Evolutionary conservation across 805 yeast genomes (phyloP).

Genomic region (Kuraishia hungarica): DNA sequence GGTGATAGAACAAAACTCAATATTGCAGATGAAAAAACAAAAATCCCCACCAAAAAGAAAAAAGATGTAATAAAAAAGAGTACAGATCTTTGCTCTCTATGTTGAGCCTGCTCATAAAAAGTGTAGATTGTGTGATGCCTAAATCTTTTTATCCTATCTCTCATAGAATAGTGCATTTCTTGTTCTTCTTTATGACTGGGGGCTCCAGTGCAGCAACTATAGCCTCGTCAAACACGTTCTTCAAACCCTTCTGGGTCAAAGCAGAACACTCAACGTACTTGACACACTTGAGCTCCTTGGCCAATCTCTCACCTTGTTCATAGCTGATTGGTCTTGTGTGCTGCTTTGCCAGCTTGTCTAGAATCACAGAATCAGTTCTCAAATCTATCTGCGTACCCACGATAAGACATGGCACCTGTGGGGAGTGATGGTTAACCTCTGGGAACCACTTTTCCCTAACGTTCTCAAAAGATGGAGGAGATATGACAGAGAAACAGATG

Average conservation of each 20-base stretch:
- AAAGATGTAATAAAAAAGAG: slow-evolving; percentile 1
- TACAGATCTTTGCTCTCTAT: not conserved
- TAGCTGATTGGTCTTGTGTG: slow-evolving; percentile 78
- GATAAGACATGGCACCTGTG: slow-evolving; percentile 95
- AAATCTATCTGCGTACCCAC: slow-evolving; percentile 97
- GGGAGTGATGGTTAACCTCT: slow-evolving; percentile 90
- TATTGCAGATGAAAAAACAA: not conserved
- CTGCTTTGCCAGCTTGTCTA: slow-evolving; percentile 86
- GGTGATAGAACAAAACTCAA: not conserved
- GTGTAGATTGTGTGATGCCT: not conserved
- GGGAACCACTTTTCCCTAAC: slow-evolving; percentile 99
- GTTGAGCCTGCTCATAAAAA: not conserved
- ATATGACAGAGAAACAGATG: slow-evolving; percentile 93
- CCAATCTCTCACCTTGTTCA: slow-evolving; percentile 87
- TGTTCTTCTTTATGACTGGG: slow-evolving; percentile 73
- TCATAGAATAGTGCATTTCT: slow-evolving; percentile 82
- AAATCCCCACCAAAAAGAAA: not conserved
- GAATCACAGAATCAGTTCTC: slow-evolving; percentile 85
- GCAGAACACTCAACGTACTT: slow-evolving; percentile 98
- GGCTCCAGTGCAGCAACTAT: slow-evolving; percentile 98
- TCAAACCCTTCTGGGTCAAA: slow-evolving; percentile 90
- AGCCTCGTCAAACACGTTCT: slow-evolving; percentile 97
- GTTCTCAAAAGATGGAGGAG: slow-evolving; percentile 95
- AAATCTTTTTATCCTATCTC: not conserved
- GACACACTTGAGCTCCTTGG: slow-evolving; percentile 90